A percentile compares a stretch with the other conserved stretches of the same genome.
Conservation (phyloP, 2,329 filamentous ascomycete genomes). For the Xylogone sp. region DNA sequence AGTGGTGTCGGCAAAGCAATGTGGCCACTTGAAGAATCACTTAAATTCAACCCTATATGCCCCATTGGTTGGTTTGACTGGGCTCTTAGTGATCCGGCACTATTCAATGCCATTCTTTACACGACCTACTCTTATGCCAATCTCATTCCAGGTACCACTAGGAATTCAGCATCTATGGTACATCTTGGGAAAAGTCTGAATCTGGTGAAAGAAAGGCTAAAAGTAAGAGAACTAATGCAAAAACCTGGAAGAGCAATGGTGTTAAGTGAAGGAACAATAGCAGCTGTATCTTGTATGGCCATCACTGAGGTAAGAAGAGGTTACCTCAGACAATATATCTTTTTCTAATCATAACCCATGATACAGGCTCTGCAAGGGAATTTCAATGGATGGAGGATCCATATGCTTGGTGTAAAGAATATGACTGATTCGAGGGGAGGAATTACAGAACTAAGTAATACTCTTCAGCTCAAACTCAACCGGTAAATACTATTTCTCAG, state of each 20-base stretch:
- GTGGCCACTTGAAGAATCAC: slow-evolving; percentile 6
- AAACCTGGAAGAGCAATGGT: neutral
- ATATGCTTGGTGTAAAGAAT: slow-evolving; percentile 8
- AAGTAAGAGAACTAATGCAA: too few species aligned
- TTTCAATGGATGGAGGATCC: slow-evolving; percentile 7
- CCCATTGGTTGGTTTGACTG: slow-evolving; percentile 6
- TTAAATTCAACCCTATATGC: slow-evolving; percentile 7
- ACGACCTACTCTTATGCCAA: slow-evolving; percentile 5
- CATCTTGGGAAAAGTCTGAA: slow-evolving; percentile 7
- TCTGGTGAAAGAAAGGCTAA: slow-evolving; percentile 6
- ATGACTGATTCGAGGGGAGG: slow-evolving; percentile 6
- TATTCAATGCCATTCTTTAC: slow-evolving; percentile 10
- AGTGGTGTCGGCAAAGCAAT: slow-evolving; percentile 6
- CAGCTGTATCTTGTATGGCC: slow-evolving; percentile 10
- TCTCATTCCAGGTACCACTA: slow-evolving; percentile 1
- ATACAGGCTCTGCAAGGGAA: slow-evolving; percentile 4
- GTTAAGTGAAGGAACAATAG: slow-evolving; percentile 2
- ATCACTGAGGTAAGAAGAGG: slow-evolving; percentile 5
- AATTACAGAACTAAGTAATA: slow-evolving; percentile 1
- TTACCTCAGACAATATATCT: too few species aligned
- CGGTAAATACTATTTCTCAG: neutral
- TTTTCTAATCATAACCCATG: too few species aligned
- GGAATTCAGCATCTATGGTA: slow-evolving; percentile 6
- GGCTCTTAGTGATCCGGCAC: slow-evolving; percentile 5
- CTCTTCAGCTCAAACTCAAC: slow-evolving; percentile 8